phyloP scores from a whole-genome alignment of 2,329 filamentous ascomycete species.

The Dactylella cylindrospora region DNA sequence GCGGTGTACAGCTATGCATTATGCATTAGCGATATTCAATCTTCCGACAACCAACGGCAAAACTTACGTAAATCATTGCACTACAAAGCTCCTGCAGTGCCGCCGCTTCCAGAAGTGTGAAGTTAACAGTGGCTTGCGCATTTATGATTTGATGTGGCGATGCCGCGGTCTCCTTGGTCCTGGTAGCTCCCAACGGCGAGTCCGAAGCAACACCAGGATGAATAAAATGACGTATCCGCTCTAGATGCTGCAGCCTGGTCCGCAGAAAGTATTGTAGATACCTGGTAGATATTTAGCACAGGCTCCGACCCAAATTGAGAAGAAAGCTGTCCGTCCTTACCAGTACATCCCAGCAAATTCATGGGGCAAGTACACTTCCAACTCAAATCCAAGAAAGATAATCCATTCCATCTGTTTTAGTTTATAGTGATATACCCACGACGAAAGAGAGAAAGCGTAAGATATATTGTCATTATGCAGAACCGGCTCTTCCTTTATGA shows the following conservation, averaged over 20 bases:
- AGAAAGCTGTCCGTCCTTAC: conserved; percentile 61
- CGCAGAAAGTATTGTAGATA: conserved; percentile 75
- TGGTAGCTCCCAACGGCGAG: conserved; percentile 47
- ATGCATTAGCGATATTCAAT: conserved; percentile 59
- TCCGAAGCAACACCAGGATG: conserved; percentile 27
- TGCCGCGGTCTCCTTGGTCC: conserved; percentile 44
- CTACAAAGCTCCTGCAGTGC: conserved; percentile 42
- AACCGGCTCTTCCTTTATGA: conserved; percentile 64
- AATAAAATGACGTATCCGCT: conserved; percentile 65
- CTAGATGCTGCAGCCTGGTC: conserved; percentile 67
- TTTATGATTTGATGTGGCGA: conserved; percentile 44
- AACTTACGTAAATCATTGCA: conserved; percentile 40
- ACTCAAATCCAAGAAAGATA: conserved; percentile 89
- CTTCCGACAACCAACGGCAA: conserved; percentile 60
- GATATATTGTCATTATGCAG: conserved; percentile 59
- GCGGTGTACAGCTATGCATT: conserved; percentile 70
- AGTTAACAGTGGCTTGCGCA: conserved; percentile 41
- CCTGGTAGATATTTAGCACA: conserved; percentile 80
- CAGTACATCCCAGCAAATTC: conserved; percentile 89
- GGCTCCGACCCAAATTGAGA: conserved; percentile 91
- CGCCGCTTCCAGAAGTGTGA: conserved; percentile 41
- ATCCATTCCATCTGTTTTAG: conserved; percentile 84
- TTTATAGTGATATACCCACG: conserved; percentile 89
- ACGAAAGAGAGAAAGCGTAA: conserved; percentile 73
- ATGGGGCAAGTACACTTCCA: conserved; percentile 82